Percentiles rank a stretch among this genome's conserved stretches.
Conservation (phyloP, 352 stramenopile genomes). For the Lagenidium sp. region DNA sequence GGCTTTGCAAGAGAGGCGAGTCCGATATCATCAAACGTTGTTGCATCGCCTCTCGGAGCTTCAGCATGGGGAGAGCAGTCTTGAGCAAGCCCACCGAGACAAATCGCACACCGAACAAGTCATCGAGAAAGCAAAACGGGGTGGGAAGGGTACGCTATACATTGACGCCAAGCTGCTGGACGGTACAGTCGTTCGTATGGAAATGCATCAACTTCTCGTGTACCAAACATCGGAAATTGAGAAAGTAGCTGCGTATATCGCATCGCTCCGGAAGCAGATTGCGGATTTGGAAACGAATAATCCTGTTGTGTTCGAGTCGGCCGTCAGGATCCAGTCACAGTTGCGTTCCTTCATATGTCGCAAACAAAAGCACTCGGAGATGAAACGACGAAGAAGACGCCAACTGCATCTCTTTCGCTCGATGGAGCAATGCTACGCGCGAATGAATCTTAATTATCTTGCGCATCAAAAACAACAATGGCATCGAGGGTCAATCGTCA, state of each 20-base stretch:
- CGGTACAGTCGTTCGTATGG: conserved; percentile 19
- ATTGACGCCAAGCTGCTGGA: conserved; percentile 19
- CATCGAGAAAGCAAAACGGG: conserved; percentile 2
- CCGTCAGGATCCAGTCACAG: conserved; percentile 23
- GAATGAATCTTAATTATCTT: conserved; percentile 24
- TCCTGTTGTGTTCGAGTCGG: too few species aligned
- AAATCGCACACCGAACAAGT: conserved; percentile 11
- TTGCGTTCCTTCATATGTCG: conserved; percentile 12
- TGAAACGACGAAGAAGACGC: conserved; percentile 5
- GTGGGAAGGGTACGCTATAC: conserved; percentile 2
- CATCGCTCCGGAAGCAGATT: conserved; percentile 10
- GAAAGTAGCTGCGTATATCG: conserved; percentile 7
- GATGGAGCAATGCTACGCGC: conserved; percentile 26
- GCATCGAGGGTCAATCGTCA: conserved; percentile 9
- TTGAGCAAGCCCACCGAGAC: conserved; percentile 5
- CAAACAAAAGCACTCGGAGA: conserved; percentile 1
- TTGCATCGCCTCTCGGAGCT: conserved; percentile 9
- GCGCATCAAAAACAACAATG: conserved; percentile 12
- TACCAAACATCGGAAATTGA: conserved; percentile 23
- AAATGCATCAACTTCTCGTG: conserved; percentile 18
- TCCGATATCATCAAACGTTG: conserved; percentile 16
- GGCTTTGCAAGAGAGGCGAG: conserved; percentile 8
- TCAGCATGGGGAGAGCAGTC: conserved; percentile 9
- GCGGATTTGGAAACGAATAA: conserved; percentile 3
- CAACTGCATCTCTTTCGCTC: conserved; percentile 16